phyloP scores from a whole-genome alignment of 345 rosid species.

The Mercurialis annua region DNA sequence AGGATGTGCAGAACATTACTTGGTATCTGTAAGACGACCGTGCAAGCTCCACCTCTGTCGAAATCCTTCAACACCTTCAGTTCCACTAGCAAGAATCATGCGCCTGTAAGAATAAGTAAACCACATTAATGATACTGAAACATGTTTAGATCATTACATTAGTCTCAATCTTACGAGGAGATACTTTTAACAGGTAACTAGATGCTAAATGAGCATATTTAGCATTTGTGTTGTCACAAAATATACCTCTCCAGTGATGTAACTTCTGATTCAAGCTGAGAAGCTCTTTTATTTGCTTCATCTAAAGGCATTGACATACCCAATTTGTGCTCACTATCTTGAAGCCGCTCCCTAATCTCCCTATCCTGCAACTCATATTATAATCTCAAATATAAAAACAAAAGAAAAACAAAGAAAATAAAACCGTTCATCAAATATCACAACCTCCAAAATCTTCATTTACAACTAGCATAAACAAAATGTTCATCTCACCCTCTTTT shows the following conservation, averaged over 20 bases:
- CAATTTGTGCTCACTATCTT: conserved; percentile 82
- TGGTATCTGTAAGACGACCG: conserved; percentile 79
- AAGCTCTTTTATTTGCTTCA: conserved; percentile 64
- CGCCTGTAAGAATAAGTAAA: conserved; percentile 38
- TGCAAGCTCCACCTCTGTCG: conserved; percentile 96
- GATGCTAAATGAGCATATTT: not conserved
- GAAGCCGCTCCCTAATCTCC: conserved; percentile 70
- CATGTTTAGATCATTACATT: not conserved
- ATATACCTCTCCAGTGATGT: conserved; percentile 77
- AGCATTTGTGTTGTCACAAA: not conserved
- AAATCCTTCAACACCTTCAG: conserved; percentile 86
- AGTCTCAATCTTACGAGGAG: not conserved
- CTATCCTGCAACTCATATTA: conserved; percentile 66
- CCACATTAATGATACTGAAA: conserved; percentile 6
- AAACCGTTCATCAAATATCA: conserved; percentile 10
- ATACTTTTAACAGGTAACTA: not conserved
- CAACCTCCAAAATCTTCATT: not conserved
- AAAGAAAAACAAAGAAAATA: conserved; percentile 14
- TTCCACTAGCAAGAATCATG: conserved; percentile 86
- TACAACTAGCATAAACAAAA: conserved; percentile 1
- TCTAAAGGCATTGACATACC: conserved; percentile 86
- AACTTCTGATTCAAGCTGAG: conserved; percentile 79
- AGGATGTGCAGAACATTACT: conserved; percentile 38
- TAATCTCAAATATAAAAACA: conserved; percentile 13
- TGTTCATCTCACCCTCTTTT: conserved; percentile 54